phyloP scores from a whole-genome alignment of 306 rosid species.

The Dryas octopetala region DNA sequence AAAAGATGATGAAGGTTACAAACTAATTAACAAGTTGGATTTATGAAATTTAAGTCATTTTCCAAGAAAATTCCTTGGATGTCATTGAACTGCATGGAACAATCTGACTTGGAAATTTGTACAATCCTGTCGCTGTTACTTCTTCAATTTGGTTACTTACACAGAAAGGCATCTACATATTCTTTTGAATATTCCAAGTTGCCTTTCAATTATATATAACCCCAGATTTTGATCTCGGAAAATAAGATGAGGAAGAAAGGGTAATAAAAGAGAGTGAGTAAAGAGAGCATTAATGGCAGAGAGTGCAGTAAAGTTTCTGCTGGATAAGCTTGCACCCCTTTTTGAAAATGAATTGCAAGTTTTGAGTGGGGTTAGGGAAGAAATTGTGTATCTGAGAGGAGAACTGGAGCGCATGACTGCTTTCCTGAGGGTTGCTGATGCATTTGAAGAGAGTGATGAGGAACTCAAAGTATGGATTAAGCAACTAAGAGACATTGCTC shows the following conservation, averaged over 20 bases:
- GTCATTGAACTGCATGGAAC: too few relatives aligned
- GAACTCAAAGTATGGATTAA: slow-evolving; percentile 31
- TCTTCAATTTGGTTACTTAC: neutral
- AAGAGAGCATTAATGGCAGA: slow-evolving; percentile 39
- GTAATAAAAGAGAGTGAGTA: neutral
- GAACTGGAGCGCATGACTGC: slow-evolving; percentile 33
- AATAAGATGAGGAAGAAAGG: neutral
- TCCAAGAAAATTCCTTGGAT: too few relatives aligned
- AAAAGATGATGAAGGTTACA: neutral
- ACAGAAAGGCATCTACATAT: neutral
- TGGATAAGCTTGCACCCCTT: slow-evolving; percentile 39
- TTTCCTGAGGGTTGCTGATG: slow-evolving; percentile 30
- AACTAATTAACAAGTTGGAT: neutral
- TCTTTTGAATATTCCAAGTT: neutral
- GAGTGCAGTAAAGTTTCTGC: slow-evolving; percentile 37
- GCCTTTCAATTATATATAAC: neutral
- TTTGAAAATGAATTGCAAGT: slow-evolving; percentile 46
- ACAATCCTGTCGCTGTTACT: neutral
- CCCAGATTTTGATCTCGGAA: neutral
- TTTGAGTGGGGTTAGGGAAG: slow-evolving; percentile 39
- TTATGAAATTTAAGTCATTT: too few relatives aligned
- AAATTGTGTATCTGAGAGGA: slow-evolving; percentile 19
- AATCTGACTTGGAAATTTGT: too few relatives aligned
- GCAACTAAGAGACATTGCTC: slow-evolving; percentile 34
- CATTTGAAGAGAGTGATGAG: slow-evolving; percentile 25